Conservation (phyloP, 2,329 filamentous ascomycete genomes). For the Sclerotinia glacialis region DNA sequence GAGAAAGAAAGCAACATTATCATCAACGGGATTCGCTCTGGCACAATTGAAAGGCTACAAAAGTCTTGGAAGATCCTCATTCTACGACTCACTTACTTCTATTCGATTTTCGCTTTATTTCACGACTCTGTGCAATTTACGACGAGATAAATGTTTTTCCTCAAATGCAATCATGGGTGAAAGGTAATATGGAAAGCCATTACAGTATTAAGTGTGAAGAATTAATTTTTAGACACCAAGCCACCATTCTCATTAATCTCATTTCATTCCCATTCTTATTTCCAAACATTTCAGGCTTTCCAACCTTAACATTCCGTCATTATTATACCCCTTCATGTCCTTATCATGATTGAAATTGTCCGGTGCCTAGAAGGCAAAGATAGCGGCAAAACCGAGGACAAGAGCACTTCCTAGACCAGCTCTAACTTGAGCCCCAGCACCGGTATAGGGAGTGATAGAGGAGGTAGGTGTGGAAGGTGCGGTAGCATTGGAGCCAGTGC, state of each 20-base stretch:
- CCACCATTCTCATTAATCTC: background rate
- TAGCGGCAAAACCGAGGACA: background rate
- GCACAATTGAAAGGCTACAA: background rate
- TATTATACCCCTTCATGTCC: slow-evolving; percentile 5
- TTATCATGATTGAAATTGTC: background rate
- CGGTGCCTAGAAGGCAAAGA: slow-evolving; percentile 2
- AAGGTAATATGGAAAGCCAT: slow-evolving; percentile 4
- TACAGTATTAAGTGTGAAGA: slow-evolving; percentile 4
- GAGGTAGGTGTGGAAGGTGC: background rate
- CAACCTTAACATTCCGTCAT: background rate
- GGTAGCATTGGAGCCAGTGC: slow-evolving; percentile 9
- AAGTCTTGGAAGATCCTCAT: background rate
- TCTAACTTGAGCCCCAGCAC: slow-evolving; percentile 13
- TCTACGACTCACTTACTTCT: background rate
- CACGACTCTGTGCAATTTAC: background rate
- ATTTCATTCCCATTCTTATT: background rate
- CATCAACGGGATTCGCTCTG: background rate
- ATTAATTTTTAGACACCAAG: slow-evolving; percentile 10
- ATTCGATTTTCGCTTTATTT: background rate
- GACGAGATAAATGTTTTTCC: background rate
- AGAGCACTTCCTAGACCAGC: slow-evolving; percentile 8
- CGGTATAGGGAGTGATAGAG: slow-evolving; percentile 4
- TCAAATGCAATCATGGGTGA: background rate
- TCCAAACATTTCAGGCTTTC: background rate
- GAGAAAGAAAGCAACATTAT: background rate